Base-by-base conservation (phyloP, 2,329 filamentous ascomycete species). In the Septoria petroselini region DNA sequence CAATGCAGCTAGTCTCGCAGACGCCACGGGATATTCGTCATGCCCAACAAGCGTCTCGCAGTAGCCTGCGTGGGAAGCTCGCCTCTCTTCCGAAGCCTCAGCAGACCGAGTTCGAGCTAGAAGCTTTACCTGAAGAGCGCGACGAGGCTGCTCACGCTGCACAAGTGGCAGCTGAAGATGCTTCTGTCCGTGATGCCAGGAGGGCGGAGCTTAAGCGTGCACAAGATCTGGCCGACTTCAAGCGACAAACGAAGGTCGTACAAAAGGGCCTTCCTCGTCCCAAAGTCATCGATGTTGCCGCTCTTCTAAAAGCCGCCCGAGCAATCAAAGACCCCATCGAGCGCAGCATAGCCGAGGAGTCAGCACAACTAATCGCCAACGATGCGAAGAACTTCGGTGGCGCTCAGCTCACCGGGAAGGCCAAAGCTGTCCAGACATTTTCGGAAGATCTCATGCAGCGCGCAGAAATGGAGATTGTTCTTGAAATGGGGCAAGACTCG, bases 31-130 rank as follows among this genome's bases (percentile, higher is more conserved):
- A 96, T 52, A 72, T 90, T 21, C 85, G 80, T 61, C 71, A 86
- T 60, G 81, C 82, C 17, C 85, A 95, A 54, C 75, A 84, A 52
- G 82, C 84, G 4, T 69, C 84, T 58, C 84, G 84, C 35, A 79
- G 81, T 53, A 81, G 85, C 55, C 74, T 98, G 5, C 82, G 82
- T 52, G 77, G 80, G 42, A 81, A 85, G 34, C 79, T 98, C n/a
- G 80, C 88, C 3, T 83, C 88, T 17, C 76, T 98, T 12, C 93
- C 93, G 1, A 94, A 88, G 64, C 93, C 93, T 0, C 96, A 95
- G 65, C 89, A 95, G 64, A 86, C 83, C 0, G 91, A 96, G 58
- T 97, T 88, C 85, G 93, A 97, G 60, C 81, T 97, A 38, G 91
- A 96, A 66, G 58, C 58, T 29, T 73, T 95, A 27, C 91, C 91